phyloP scores from a whole-genome alignment of 2,329 filamentous ascomycete species.

The Aspergillus sp. region DNA sequence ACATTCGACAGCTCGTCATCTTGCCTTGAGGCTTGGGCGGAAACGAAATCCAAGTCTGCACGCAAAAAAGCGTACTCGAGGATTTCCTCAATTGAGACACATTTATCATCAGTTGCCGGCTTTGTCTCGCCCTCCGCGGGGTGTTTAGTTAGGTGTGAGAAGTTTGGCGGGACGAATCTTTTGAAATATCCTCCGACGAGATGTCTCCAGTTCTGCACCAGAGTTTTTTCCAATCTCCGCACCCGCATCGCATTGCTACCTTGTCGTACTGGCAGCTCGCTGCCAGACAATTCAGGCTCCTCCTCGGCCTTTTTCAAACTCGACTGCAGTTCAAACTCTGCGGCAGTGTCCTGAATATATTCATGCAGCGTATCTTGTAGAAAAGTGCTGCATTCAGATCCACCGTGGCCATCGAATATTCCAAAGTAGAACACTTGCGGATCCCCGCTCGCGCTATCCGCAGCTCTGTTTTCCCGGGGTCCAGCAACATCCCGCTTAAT shows the following conservation, averaged over 20 bases:
- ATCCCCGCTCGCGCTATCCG: constrained; percentile 78
- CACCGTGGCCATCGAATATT: constrained; percentile 94
- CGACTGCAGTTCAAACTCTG: constrained; percentile 73
- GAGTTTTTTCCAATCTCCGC: constrained; percentile 65
- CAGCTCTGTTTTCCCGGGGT: constrained; percentile 57
- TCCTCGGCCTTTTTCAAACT: constrained; percentile 57
- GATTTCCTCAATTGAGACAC: constrained; percentile 53
- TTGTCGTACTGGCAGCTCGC: constrained; percentile 50
- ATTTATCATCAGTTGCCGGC: constrained; percentile 28
- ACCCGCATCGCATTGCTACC: constrained; percentile 61
- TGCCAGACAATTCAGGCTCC: constrained; percentile 17
- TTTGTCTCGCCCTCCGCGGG: constrained; percentile 28
- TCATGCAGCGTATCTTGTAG: constrained; percentile 79
- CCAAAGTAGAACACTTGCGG: constrained; percentile 98
- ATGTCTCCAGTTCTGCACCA: constrained; percentile 76
- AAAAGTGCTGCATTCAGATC: constrained; percentile 83
- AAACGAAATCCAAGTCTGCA: constrained; percentile 91
- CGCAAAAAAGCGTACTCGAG: constrained; percentile 91
- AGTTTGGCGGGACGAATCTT: constrained; percentile 81
- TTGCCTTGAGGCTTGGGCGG: constrained; percentile 81
- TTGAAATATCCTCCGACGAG: constrained; percentile 93
- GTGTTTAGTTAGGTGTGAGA: constrained; percentile 50
- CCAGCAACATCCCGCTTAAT: constrained; percentile 27
- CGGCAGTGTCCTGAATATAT: constrained; percentile 81
- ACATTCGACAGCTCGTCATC: constrained; percentile 67